Percentiles rank a stretch among this genome's conserved stretches.
Evolutionary conservation across 1,139 yeast species (phyloP).

Genomic region (Geotrichum klebahnii): DNA sequence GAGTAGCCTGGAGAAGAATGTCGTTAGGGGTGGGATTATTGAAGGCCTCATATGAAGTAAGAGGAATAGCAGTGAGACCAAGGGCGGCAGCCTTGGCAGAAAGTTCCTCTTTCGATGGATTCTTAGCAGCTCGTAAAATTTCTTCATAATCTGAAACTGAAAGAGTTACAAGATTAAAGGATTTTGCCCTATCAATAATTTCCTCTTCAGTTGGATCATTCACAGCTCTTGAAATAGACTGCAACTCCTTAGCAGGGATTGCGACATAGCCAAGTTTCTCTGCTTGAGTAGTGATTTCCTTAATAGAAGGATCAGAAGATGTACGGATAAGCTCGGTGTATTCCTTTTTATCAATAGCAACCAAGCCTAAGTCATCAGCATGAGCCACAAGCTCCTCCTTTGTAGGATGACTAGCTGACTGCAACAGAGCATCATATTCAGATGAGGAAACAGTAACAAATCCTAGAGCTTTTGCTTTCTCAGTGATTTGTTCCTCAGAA

Average conservation of each 20-base stretch:
- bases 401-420: slow-evolving; percentile 40
- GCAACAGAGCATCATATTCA: slow-evolving; percentile 18
- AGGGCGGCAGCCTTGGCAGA: slow-evolving; percentile 33
- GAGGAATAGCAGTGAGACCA: slow-evolving; percentile 35
- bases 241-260: slow-evolving; percentile 22
- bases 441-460: slow-evolving; percentile 8
- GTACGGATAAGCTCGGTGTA: slow-evolving; percentile 38
- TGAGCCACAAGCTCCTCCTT: slow-evolving; percentile 39
- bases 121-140: slow-evolving; percentile 11
- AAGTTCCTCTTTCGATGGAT: slow-evolving; percentile 31
- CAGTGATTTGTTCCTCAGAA: slow-evolving; percentile 21
- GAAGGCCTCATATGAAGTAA: slow-evolving; percentile 13
- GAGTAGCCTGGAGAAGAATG: slow-evolving; percentile 12
- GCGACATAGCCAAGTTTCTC: slow-evolving; percentile 26
- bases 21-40: slow-evolving; percentile 15
- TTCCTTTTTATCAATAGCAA: slow-evolving; percentile 30
- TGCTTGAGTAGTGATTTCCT: slow-evolving; percentile 19
- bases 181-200: slow-evolving; percentile 39
- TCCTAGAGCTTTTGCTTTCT: slow-evolving; percentile 23
- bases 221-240: slow-evolving; percentile 4
- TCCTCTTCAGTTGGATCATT: slow-evolving; percentile 19
- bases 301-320: slow-evolving; percentile 31
- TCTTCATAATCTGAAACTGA: slow-evolving; percentile 27
- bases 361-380: slow-evolving; percentile 36
- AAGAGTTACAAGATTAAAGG: slow-evolving; percentile 30